Base-by-base conservation (phyloP, 441 rosid genomes). In the Metrosideros polymorpha region DNA sequence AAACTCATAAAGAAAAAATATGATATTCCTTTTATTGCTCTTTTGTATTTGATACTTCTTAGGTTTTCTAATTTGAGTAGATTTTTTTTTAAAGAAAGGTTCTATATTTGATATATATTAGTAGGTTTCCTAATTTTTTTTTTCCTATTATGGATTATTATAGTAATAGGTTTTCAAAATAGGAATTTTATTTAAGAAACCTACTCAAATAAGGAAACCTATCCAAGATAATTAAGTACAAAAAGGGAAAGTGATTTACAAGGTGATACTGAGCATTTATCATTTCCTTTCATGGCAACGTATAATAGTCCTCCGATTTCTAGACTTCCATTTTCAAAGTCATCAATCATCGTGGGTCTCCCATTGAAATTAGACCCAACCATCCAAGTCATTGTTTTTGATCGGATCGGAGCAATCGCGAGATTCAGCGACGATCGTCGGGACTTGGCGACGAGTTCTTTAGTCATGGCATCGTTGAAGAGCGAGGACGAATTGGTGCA, bases 381-480 rank as follows among this genome's bases (percentile, higher is more conserved):
- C 61, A 56, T 56, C 17, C 61, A 27, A 27, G 61, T 27, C 61
- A 5, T 12, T 27, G 5, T 9, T 55, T 24, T 25, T 29, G 13
- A 55, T 24, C 6, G 59, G n/a, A 27, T 27, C 6, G 61, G 61
- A 27, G 30, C 30, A 25, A 56, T 56, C 29, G 30, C 30, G 3
- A 56, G 61, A 4, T 50, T 50, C 52, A 1, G 17, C 18, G 17
- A 14, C 18, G 52, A 14, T 50, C 6, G 52, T 50, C 61, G 4
- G 56, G 56, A 54, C 29, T 56, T 15, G 4, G 29, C 15, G 14
- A 27, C 3, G 61, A 25, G 15, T 56, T 12, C 61, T 56, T 27
- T 43, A 30, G 76, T 47, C 32, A 95, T 89, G 96, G 95, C 94
- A 9, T 92, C 95, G 2, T 19, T 93, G 91, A 93, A 89, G 85